Percentiles rank a stretch among this genome's conserved stretches.
Conservation (phyloP, 202 grass and related monocot genomes). For the Saccharum hybrid region DNA sequence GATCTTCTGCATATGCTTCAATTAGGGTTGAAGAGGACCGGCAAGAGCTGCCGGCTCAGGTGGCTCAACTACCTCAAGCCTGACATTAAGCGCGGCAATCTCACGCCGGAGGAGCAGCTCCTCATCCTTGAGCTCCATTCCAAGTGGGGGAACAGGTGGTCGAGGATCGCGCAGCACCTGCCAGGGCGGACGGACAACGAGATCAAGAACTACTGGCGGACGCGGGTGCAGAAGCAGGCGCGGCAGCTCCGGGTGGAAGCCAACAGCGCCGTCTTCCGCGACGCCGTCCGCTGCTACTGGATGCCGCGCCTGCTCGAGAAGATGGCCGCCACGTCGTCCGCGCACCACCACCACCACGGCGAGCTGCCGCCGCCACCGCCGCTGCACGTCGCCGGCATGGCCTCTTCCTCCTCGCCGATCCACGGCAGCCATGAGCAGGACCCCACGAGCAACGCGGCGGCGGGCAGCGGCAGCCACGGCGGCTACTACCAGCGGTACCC, state of each 20-base stretch:
- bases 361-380: neutral
- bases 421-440: neutral
- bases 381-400: neutral
- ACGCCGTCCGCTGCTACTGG: constrained; percentile 91
- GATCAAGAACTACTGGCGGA: constrained; percentile 99
- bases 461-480: neutral
- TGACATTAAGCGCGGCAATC: constrained; percentile 89
- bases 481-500: constrained; percentile 12
- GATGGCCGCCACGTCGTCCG: constrained; percentile 47
- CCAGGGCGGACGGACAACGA: constrained; percentile 94
- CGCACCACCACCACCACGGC: constrained; percentile 14
- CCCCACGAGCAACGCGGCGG: neutral
- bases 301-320: constrained; percentile 88
- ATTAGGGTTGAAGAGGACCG: constrained; percentile 91
- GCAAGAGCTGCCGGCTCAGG: constrained; percentile 90
- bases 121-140: constrained; percentile 97
- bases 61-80: constrained; percentile 99
- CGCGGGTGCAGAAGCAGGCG: constrained; percentile 93
- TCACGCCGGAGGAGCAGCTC: constrained; percentile 90
- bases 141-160: constrained; percentile 99
- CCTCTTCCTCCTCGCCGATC: neutral
- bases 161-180: constrained; percentile 91
- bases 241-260: constrained; percentile 91
- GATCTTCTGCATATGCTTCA: neutral
- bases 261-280: constrained; percentile 86